Evolutionary conservation across 2,329 filamentous ascomycete genomes (phyloP), one percentile per base, ranked within the genome.

Genomic region (Pseudopyricularia cyperi): DNA sequence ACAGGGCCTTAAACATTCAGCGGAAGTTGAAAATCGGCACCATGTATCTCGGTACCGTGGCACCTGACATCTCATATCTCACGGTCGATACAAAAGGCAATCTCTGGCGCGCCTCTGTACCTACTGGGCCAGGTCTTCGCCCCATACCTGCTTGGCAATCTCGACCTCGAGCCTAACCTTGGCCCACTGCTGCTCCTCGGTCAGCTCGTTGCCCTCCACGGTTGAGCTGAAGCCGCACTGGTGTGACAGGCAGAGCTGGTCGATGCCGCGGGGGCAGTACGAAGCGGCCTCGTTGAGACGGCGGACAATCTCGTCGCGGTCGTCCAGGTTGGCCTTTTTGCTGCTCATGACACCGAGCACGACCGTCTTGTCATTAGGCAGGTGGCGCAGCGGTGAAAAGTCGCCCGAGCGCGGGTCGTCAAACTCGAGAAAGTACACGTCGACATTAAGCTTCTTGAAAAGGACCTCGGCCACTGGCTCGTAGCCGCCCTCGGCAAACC

Each of bases 401-500:
- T 77, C 76, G 14, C 76, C 76, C 0, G 69, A 73, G 2, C 76
- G 68, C 32, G 74, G 75, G 55, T 78, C 75, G 60, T 80, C 76
- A 61, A 76, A 80, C 62, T 80, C 76, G 58, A 80, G 71, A 65
- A 79, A 80, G 63, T 79, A 80, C 14, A 72, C 75, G 57, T 79
- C 75, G 51, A 78, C 75, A 58, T 77, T 69, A 48, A 78, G 68
- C 53, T 76, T 71, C 59, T 71, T 72, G 68, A 79, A 78, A 14
- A 79, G 65, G n/a, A 75, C 72, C 62, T 77, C 73, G 34, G 75
- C 73, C 3, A 78, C 74, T 48, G 75, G 75, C 63, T 79, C 76
- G 65, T 80, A 80, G 35, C 75, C 75, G 47, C 76, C 76, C 51
- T 74, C 70, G 3, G 76, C 75, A 58, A 79, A 80, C 74, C 75